phyloP scores from a whole-genome alignment of 106 monocot species.

The Phalaenopsis aphrodite region DNA sequence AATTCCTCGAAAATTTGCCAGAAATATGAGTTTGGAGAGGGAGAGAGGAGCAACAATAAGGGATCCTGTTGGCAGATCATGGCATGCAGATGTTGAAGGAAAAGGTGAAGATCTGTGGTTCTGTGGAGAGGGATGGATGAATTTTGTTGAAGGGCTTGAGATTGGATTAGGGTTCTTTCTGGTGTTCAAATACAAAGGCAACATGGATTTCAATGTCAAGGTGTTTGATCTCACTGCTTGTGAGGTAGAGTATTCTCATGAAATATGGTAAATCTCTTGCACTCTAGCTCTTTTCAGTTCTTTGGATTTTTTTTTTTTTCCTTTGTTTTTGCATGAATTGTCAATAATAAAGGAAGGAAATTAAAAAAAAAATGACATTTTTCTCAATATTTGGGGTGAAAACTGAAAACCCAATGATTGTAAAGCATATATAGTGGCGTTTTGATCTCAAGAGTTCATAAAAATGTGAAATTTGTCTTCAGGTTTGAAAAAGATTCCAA shows the following conservation, averaged over 20 bases:
- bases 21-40: neutral
- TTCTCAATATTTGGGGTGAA: too few relatives aligned
- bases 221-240: constrained; percentile 9
- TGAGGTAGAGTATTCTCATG: constrained; percentile 8
- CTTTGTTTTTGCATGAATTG: too few relatives aligned
- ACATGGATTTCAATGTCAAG: constrained; percentile 3
- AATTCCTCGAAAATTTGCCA: constrained; percentile 2
- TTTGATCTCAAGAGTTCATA: too few relatives aligned
- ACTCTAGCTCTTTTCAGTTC: too few relatives aligned
- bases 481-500: too few relatives aligned
- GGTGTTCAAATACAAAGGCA: constrained; percentile 7
- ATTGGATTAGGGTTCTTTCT: constrained; percentile 8
- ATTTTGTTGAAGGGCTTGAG: neutral
- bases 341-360: too few relatives aligned
- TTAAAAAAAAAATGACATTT: too few relatives aligned
- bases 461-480: too few relatives aligned
- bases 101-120: neutral
- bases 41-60: constrained; percentile 1
- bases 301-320: too few relatives aligned
- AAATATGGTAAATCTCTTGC: neutral
- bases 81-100: neutral
- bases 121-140: neutral
- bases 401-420: too few relatives aligned
- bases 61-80: constrained; percentile 2
- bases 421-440: too few relatives aligned